These are phyloP conservation scores for Entoloma clypeatum DNA, from an alignment of 1,284 basidiomycete genomes.

Conservation along the genomic window DNA sequence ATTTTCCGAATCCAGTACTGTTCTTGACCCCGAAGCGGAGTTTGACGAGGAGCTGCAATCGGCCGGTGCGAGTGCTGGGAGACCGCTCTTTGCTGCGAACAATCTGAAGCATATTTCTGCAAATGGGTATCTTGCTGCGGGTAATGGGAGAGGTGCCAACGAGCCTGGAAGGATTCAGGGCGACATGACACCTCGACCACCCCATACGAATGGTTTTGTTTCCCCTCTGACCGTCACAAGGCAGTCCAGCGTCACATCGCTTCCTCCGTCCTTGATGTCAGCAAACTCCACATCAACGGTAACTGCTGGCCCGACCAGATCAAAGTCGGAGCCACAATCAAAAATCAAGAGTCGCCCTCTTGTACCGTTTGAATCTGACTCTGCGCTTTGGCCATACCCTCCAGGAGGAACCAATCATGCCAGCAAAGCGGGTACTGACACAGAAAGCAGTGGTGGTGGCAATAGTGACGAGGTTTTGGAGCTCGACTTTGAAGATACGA, in stretches of 20 bases:
- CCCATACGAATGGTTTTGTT: slow-evolving; percentile 16
- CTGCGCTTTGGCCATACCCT: slow-evolving; percentile 65
- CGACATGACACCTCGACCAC: slow-evolving; percentile 30
- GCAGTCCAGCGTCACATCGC: neutral
- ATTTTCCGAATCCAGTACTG: slow-evolving; percentile 40
- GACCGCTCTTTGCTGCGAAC: slow-evolving; percentile 22
- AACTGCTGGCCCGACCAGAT: neutral
- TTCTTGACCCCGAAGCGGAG: slow-evolving; percentile 35
- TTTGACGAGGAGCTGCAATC: slow-evolving; percentile 26
- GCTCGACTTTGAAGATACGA: slow-evolving; percentile 66
- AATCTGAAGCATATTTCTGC: slow-evolving; percentile 2
- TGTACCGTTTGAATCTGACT: slow-evolving; percentile 56
- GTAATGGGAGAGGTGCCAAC: slow-evolving; percentile 9
- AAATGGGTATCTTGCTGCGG: slow-evolving; percentile 5
- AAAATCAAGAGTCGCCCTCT: slow-evolving; percentile 28
- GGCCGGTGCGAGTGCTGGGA: slow-evolving; percentile 27
- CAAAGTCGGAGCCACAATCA: slow-evolving; percentile 1
- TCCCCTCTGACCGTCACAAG: slow-evolving; percentile 12
- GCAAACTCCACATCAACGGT: slow-evolving; percentile 8
- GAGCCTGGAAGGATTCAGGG: slow-evolving; percentile 27
- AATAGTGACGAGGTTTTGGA: slow-evolving; percentile 55
- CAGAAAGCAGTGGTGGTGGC: too few species aligned
- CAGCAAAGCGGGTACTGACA: slow-evolving; percentile 8
- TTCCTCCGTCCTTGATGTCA: slow-evolving; percentile 1
- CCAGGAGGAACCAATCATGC: slow-evolving; percentile 31